A percentile compares a stretch with the other conserved stretches of the same genome.
Conservation (phyloP, 2,329 filamentous ascomycete species). For the Fusarium burgessii region DNA sequence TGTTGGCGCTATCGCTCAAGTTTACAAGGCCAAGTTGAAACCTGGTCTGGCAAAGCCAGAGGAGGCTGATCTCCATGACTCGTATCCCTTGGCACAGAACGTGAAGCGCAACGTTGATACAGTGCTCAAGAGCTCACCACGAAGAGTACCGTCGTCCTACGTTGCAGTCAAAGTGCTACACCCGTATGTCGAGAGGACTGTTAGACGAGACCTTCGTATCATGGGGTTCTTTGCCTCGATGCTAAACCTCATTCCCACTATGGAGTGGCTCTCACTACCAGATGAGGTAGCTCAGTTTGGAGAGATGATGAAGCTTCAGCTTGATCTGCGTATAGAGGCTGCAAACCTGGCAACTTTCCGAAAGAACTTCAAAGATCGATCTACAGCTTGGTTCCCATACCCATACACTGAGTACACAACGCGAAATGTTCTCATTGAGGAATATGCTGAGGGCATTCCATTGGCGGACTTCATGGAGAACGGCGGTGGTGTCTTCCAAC, state of each 20-base stretch:
- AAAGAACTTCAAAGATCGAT: conserved; percentile 87
- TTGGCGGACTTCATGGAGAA: conserved; percentile 90
- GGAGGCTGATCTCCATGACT: conserved; percentile 63
- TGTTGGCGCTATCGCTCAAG: conserved; percentile 96
- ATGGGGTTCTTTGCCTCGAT: conserved; percentile 91
- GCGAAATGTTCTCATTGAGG: conserved; percentile 90
- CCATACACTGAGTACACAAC: conserved; percentile 94
- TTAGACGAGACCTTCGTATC: conserved; percentile 90
- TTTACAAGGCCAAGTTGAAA: conserved; percentile 95
- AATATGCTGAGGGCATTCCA: conserved; percentile 95
- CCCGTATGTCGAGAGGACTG: conserved; percentile 87
- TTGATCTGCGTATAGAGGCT: conserved; percentile 94
- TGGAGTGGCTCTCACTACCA: conserved; percentile 96
- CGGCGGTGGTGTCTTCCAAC: conserved; percentile 91
- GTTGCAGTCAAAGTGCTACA: conserved; percentile 97
- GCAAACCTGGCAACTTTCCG: conserved; percentile 91
- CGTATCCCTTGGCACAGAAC: conserved; percentile 70
- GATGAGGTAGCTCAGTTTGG: conserved; percentile 95
- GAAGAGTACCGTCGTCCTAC: conserved; percentile 87
- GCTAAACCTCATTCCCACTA: conserved; percentile 89
- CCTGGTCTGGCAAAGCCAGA: conserved; percentile 76
- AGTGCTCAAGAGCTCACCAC: conserved; percentile 86
- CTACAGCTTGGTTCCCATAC: conserved; percentile 96
- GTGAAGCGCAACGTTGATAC: conserved; percentile 86
- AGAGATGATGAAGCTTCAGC: conserved; percentile 98